A percentile compares a stretch with the other conserved stretches of the same genome.
These are phyloP conservation scores for Parietaria judaica DNA, from an alignment of 306 rosid genomes.

Conservation along the genomic window DNA sequence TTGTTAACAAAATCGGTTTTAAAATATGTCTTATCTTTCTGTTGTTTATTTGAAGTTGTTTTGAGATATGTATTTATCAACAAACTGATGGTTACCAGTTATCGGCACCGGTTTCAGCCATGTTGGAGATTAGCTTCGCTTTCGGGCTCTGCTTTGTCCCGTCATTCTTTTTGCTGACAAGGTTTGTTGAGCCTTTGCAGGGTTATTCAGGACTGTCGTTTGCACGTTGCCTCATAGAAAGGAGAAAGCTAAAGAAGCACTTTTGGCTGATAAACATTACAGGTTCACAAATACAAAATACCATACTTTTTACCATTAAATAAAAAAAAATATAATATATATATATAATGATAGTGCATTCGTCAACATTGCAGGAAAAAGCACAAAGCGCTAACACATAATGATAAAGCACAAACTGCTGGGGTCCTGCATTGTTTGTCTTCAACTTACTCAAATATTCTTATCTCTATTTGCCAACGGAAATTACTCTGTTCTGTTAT, in stretches of 20 bases:
- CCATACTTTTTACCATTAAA: neutral
- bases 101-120: too few species aligned
- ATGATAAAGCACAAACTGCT: slow-evolving; percentile 1
- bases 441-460: neutral
- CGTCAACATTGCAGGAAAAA: slow-evolving; percentile 12
- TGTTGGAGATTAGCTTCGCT: neutral
- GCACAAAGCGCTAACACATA: slow-evolving; percentile 1
- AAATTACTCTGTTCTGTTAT: neutral
- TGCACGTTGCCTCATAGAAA: neutral
- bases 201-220: neutral
- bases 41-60: too few species aligned
- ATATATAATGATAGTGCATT: neutral
- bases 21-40: neutral
- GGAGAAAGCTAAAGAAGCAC: neutral
- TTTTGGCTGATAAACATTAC: neutral
- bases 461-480: neutral
- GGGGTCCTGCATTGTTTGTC: slow-evolving; percentile 9
- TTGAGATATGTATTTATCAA: too few species aligned
- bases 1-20: too few species aligned
- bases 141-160: neutral
- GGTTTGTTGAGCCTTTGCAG: neutral
- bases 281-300: neutral
- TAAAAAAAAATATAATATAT: neutral
- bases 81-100: too few species aligned
- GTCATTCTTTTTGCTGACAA: neutral